Evolutionary conservation across 2,329 filamentous ascomycete species (phyloP), one percentile per base, ranked within the genome.

Genomic region (Fonsecaea monophora): DNA sequence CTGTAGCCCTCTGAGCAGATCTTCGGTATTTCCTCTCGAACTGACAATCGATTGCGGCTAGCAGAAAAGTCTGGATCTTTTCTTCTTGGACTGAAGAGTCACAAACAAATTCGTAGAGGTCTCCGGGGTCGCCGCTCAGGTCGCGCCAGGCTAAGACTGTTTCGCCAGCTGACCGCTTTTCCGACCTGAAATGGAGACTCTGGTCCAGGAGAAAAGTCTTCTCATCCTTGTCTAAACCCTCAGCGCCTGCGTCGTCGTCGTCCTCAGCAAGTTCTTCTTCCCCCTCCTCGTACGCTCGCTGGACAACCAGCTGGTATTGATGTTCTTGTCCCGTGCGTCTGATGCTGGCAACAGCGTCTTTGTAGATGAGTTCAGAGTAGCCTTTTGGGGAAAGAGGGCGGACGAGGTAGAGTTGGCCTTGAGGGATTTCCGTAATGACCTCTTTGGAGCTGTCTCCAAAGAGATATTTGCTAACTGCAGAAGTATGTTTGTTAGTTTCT

Each of bases 321-420:
- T 92, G 97, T 62, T 98, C 93, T 78, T 97, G 94, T 21, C 92
- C 94, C 15, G 95, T 98, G 70, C 92, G 89, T 71, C 96, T 90
- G 75, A 99, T 96, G 70, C 90, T 92, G 61, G 94, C 92, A 55
- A 92, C 91, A 45, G 93, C 91, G 88, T 99, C 95, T 80, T 95
- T 97, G 85, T 97, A 99, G 80, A 99, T 96, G 77, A 98, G 92
- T 80, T 99, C 95, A 1, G 94, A 97, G 78, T 97, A 98, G 72
- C 95, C 95, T 79, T 99, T 99, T 65, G 94, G 93, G 7, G 94
- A 98, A 58, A 92, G 87, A 10, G 95, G 95, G 74, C 95, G 92
- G 74, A 99, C 95, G 73, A 99, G 90, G 80, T 97, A 99, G 53
- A 99, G 92, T 80, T 98, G 94, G 77, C 95, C 95, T 79, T 98